Evolutionary conservation across 352 stramenopile genomes (phyloP), one percentile per base, ranked within the genome.

Genomic region (Pythium brachiatum): DNA sequence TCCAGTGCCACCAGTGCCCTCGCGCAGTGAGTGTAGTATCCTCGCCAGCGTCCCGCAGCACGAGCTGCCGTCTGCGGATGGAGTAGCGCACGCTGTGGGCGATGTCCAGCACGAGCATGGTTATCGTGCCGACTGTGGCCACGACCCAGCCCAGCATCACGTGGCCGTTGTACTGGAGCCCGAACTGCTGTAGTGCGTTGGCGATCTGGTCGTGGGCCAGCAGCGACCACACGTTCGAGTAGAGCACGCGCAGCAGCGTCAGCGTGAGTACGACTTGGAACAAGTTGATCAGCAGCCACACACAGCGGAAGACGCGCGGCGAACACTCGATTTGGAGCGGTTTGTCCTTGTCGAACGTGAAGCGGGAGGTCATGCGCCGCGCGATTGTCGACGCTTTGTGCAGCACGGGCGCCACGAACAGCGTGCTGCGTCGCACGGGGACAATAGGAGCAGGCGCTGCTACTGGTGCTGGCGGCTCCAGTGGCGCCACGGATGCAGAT

Each of bases 141-240:
- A 47, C n/a, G 21, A 41, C 26, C 0, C 34, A 46, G 2, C 53
- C 53, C 20, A 50, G 11, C 34, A 59, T 59, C 9, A 59, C 53
- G 53, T 13, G 4, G 53, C 32, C 16, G 38, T 59, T 47, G 21
- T 25, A 59, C 34, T 59, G 20, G 20, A 47, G 13, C 2, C 53
- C 53, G 20, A 59, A 59, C n/a, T 50, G 39, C 21, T 34, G 53
- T 34, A 59, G 23, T 11, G 53, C 53, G 13, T 16, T 20, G 36
- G 38, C 53, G 32, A 59, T 59, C 34, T 59, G 34, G 11, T 59
- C 53, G n/a, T 47, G 53, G 20, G 48, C 53, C 23, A 48, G 13
- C 20, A 59, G 38, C 32, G 53, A 50, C 53, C 53, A 59, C 21
- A 50, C 36, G 53, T 59, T 31, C 38, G 53, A 59, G 53, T 59